phyloP scores from a whole-genome alignment of 2,329 filamentous ascomycete genomes.

The Penicillium corylophilum region DNA sequence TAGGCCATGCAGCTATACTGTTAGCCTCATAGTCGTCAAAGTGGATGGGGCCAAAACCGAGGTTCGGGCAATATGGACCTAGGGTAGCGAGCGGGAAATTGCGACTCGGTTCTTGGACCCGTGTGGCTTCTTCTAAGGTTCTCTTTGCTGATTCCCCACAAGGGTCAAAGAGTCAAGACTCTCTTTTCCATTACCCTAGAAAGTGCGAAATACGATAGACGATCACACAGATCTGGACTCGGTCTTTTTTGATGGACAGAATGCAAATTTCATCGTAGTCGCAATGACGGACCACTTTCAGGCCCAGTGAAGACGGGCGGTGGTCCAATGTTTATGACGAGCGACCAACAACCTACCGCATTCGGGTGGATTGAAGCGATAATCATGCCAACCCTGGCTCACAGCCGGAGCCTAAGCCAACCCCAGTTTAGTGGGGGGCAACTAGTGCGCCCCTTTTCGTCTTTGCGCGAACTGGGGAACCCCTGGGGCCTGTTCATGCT shows the following conservation, averaged over 20 bases:
- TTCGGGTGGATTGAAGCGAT: neutral
- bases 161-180: neutral
- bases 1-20: neutral
- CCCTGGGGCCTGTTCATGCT: conserved; percentile 17
- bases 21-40: neutral
- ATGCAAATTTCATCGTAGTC: neutral
- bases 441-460: conserved; percentile 8
- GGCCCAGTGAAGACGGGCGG: neutral
- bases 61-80: neutral
- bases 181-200: neutral
- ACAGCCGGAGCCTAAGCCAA: conserved; percentile 6
- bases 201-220: neutral
- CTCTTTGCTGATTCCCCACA: neutral
- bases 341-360: conserved; percentile 5
- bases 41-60: neutral
- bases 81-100: neutral
- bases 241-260: neutral
- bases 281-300: neutral
- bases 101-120: neutral
- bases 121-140: neutral
- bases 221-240: neutral
- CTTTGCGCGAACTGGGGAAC: conserved; percentile 6
- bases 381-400: neutral
- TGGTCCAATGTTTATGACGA: conserved; percentile 2
- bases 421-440: conserved; percentile 6